Evolutionary conservation across 768 basidiomycete genomes (phyloP).

Genomic region (Boletus pseudopeckii): DNA sequence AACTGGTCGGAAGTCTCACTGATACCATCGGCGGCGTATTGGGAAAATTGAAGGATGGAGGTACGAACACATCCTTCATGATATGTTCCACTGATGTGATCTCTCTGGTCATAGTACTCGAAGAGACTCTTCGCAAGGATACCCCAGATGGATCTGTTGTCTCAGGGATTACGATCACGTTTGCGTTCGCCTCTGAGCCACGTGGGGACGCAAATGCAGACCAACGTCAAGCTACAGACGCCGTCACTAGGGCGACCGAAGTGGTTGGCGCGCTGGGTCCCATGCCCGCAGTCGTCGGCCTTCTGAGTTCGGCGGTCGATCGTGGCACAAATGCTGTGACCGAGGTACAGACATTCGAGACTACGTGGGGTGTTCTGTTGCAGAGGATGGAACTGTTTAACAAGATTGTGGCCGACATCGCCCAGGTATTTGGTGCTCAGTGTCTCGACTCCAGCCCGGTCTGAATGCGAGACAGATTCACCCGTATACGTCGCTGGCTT

Average conservation of each 20-base stretch:
- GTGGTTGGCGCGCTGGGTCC: not conserved
- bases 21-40: not conserved
- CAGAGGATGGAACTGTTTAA: not conserved
- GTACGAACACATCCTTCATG: not conserved
- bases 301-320: not conserved
- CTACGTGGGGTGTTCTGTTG: not conserved
- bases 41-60: not conserved
- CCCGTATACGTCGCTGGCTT: no score
- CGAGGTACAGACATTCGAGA: not conserved
- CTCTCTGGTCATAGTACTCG: not conserved
- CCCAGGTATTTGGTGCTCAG: not conserved
- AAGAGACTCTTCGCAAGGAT: not conserved
- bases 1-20: not conserved
- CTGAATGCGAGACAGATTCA: not conserved
- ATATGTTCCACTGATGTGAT: not conserved
- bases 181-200: not conserved
- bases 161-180: not conserved
- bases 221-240: not conserved
- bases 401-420: not conserved
- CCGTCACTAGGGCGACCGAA: not conserved
- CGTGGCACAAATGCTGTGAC: not conserved
- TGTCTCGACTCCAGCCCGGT: not conserved
- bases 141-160: not conserved
- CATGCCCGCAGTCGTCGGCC: not conserved
- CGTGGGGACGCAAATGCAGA: not conserved